These are phyloP conservation scores for Hibiscus mutabilis DNA, from an alignment of 345 rosid genomes.

Conservation along the genomic window DNA sequence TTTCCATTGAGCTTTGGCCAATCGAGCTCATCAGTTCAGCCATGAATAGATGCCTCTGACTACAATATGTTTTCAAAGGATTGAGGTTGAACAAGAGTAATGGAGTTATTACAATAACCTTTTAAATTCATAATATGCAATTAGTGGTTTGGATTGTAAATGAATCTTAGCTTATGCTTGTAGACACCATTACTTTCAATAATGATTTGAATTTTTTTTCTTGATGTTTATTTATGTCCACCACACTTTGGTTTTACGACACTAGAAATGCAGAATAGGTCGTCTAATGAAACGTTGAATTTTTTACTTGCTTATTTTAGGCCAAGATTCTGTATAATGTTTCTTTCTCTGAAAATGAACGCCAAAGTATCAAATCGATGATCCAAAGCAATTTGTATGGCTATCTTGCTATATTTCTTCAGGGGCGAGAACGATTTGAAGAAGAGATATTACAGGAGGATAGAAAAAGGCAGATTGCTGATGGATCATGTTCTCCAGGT, in stretches of 20 bases:
- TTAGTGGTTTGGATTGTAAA: background rate
- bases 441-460: constrained; percentile 27
- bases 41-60: too few species aligned
- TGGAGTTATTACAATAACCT: too few species aligned
- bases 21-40: too few species aligned
- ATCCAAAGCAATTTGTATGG: constrained; percentile 72
- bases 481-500: constrained; percentile 47
- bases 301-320: constrained; percentile 38
- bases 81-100: constrained; percentile 26
- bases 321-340: constrained; percentile 55
- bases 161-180: background rate
- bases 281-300: background rate
- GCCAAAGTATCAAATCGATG: constrained; percentile 52
- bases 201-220: background rate
- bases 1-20: background rate
- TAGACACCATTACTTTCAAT: constrained; percentile 5
- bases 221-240: background rate
- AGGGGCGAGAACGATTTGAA: constrained; percentile 61
- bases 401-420: constrained; percentile 74
- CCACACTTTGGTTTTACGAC: background rate
- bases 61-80: too few species aligned
- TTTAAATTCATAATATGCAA: too few species aligned
- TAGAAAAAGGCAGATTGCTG: constrained; percentile 14
- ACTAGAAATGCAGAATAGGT: constrained; percentile 1
- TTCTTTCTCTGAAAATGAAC: constrained; percentile 79